These are phyloP conservation scores for Sporothrix euskadiensis DNA, from an alignment of 2,329 filamentous ascomycete genomes.

Conservation along the genomic window DNA sequence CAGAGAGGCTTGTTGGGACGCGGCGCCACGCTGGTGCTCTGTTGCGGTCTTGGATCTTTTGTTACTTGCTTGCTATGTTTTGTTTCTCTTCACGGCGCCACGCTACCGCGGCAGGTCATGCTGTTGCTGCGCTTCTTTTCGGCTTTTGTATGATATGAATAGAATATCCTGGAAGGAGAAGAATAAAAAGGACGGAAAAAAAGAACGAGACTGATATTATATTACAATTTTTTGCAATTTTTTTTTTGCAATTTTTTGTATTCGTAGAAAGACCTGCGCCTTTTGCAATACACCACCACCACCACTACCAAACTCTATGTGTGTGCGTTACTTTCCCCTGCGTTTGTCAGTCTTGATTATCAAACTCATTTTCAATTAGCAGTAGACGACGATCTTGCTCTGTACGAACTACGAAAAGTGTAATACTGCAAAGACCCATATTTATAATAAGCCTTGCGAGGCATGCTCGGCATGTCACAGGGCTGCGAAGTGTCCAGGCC, in stretches of 20 bases:
- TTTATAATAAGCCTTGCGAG: not conserved
- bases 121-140: not conserved
- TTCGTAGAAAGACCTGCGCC: not conserved
- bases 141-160: slow-evolving; percentile 21
- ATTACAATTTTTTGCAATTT: not conserved
- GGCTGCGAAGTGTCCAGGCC: not conserved
- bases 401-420: not conserved
- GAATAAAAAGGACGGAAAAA: not conserved
- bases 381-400: not conserved
- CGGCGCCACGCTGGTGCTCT: not conserved
- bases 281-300: not conserved
- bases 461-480: not conserved
- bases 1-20: not conserved
- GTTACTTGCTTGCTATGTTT: not conserved
- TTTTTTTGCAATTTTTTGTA: not conserved
- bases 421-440: not conserved
- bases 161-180: slow-evolving; percentile 2
- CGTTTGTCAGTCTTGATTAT: not conserved
- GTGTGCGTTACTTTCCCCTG: not conserved
- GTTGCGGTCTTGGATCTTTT: not conserved
- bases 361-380: not conserved
- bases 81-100: not conserved
- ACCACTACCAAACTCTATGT: not conserved
- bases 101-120: not conserved
- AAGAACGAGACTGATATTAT: not conserved